A percentile compares a stretch with the other conserved stretches of the same genome.
These are phyloP conservation scores for Wickerhamomyces sydowiorum DNA, from an alignment of 805 yeast species.

Conservation along the genomic window DNA sequence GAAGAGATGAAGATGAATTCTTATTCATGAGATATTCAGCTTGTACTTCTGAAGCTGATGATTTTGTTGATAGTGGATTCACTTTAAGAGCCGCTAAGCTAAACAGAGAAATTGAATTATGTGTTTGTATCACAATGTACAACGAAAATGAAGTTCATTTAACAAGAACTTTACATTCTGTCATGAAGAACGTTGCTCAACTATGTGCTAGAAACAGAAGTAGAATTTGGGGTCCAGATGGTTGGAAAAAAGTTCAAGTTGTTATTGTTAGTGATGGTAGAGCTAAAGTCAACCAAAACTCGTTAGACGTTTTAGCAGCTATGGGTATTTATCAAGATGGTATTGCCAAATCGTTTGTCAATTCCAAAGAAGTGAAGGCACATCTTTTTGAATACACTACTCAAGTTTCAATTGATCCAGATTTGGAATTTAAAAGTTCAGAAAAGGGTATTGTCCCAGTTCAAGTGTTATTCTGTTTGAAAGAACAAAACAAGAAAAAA, in stretches of 20 bases:
- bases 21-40: conserved; percentile 97
- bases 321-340: conserved; percentile 98
- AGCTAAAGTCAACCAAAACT: conserved; percentile 77
- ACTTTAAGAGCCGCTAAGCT: conserved; percentile 79
- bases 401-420: conserved; percentile 87
- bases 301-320: conserved; percentile 83
- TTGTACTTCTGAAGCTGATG: conserved; percentile 89
- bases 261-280: conserved; percentile 93
- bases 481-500: conserved; percentile 88
- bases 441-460: conserved; percentile 92
- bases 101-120: conserved; percentile 88
- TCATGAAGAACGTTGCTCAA: conserved; percentile 88
- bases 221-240: conserved; percentile 89
- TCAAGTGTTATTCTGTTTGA: conserved; percentile 86
- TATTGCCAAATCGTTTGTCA: conserved; percentile 90
- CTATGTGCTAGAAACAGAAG: conserved; percentile 77
- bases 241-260: conserved; percentile 96
- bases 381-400: conserved; percentile 96
- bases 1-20: conserved; percentile 87
- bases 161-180: conserved; percentile 91
- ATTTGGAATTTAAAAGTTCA: conserved; percentile 83
- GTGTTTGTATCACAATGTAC: conserved; percentile 93
- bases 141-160: conserved; percentile 88
- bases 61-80: conserved; percentile 74
- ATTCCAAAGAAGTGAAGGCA: conserved; percentile 85